Evolutionary conservation across 2,329 filamentous ascomycete genomes (phyloP).

Genomic region (Penicillium brevicompactum): DNA sequence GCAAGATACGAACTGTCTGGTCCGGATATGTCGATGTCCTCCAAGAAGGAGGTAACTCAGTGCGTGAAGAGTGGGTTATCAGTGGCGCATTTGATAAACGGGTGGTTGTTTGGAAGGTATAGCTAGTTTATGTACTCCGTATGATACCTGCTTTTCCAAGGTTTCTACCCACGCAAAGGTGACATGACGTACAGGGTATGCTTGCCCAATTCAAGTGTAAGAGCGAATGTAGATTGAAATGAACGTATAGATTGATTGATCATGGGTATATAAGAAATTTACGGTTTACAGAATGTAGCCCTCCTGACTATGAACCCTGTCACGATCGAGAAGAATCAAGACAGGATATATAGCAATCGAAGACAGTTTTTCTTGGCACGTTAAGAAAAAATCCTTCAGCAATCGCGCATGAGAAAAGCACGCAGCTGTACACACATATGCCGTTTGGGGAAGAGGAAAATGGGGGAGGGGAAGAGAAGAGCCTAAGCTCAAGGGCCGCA

Average conservation of each 20-base stretch:
- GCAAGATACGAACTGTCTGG: constrained; percentile 62
- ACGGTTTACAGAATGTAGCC: constrained; percentile 42
- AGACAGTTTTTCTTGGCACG: constrained; percentile 64
- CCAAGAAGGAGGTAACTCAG: constrained; percentile 24
- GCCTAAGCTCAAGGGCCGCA: constrained; percentile 13
- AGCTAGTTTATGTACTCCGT: background rate
- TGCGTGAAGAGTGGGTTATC: constrained; percentile 56
- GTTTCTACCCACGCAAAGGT: no score
- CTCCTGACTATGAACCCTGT: constrained; percentile 51
- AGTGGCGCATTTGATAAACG: constrained; percentile 67
- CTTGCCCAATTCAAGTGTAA: no score
- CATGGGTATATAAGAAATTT: constrained; percentile 10
- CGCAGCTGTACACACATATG: constrained; percentile 75
- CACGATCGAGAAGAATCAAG: constrained; percentile 38
- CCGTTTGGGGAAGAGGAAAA: constrained; percentile 36
- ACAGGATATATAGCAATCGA: constrained; percentile 53
- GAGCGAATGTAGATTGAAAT: background rate
- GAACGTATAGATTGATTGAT: background rate
- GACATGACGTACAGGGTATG: no score
- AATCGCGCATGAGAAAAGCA: constrained; percentile 60
- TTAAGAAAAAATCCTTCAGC: constrained; percentile 65
- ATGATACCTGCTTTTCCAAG: no score
- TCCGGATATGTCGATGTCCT: constrained; percentile 47
- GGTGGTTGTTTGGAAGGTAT: constrained; percentile 58
- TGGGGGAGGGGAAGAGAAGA: background rate